Conservation (phyloP, 495 filamentous ascomycete genomes). For the Hypoxylon crocopeplum region DNA sequence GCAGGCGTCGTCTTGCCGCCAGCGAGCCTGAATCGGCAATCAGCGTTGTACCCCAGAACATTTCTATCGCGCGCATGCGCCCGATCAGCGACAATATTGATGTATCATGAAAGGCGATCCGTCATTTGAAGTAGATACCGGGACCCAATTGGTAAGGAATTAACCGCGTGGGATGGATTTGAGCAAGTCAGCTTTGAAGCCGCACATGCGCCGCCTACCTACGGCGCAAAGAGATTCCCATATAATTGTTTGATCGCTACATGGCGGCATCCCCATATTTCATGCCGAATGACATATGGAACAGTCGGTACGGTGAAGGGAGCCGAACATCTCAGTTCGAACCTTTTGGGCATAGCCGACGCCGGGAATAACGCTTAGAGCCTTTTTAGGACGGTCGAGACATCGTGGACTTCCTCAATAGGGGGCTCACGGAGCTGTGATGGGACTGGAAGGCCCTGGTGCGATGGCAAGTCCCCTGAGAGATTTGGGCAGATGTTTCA, state of each 20-base stretch:
- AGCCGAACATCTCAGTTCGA: constrained; percentile 13
- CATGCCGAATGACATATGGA: constrained; percentile 20
- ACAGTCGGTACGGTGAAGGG: constrained; percentile 2
- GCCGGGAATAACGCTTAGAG: constrained; percentile 16
- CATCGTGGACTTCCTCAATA: too few relatives aligned
- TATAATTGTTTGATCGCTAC: constrained; percentile 15
- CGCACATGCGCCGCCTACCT: not conserved
- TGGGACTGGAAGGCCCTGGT: too few relatives aligned
- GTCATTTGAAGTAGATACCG: not conserved
- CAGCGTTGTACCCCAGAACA: not conserved
- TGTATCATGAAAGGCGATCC: not conserved
- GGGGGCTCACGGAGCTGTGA: too few relatives aligned
- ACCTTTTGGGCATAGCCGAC: constrained; percentile 7
- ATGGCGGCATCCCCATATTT: too few relatives aligned
- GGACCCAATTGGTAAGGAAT: constrained; percentile 1
- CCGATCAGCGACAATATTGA: not conserved
- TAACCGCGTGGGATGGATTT: constrained; percentile 4
- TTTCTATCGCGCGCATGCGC: constrained; percentile 6
- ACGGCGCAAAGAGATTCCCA: constrained; percentile 1
- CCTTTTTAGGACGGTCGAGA: too few relatives aligned
- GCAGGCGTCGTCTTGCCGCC: not conserved
- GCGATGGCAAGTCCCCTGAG: not conserved
- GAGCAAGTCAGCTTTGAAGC: not conserved
- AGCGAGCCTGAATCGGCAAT: not conserved
- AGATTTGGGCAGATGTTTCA: not conserved